These are phyloP conservation scores for Xerocomellus chrysenteron DNA, from an alignment of 768 basidiomycete species.

Conservation along the genomic window DNA sequence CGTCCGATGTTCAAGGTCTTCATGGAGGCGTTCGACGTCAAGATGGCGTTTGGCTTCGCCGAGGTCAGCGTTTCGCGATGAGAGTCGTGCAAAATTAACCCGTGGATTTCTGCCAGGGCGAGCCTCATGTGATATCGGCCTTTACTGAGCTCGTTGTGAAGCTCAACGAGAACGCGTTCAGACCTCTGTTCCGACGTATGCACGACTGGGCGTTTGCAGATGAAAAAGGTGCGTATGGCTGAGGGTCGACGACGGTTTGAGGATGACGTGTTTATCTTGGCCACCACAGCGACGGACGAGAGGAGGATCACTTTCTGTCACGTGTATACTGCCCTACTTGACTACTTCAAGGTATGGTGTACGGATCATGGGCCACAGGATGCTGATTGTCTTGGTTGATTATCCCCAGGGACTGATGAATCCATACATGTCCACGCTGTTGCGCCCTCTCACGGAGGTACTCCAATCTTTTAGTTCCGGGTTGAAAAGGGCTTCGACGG, in stretches of 20 bases:
- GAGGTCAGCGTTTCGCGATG: slow-evolving; percentile 25
- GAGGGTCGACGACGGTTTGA: neutral
- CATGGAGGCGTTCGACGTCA: slow-evolving; percentile 71
- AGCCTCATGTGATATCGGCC: slow-evolving; percentile 56
- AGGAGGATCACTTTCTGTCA: slow-evolving; percentile 74
- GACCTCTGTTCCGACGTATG: slow-evolving; percentile 84
- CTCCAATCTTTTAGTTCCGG: slow-evolving; percentile 50
- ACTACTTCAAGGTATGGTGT: slow-evolving; percentile 78
- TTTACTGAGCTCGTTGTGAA: slow-evolving; percentile 91
- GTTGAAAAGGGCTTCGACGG: slow-evolving; percentile 18
- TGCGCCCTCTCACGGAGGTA: slow-evolving; percentile 63
- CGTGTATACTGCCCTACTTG: slow-evolving; percentile 69
- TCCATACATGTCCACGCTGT: slow-evolving; percentile 81
- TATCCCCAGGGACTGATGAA: slow-evolving; percentile 71
- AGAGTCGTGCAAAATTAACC: neutral
- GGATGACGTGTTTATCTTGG: neutral
- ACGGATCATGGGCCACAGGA: no score
- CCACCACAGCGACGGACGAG: slow-evolving; percentile 30
- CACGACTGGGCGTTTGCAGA: slow-evolving; percentile 93
- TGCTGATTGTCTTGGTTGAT: neutral
- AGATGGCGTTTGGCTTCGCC: slow-evolving; percentile 26
- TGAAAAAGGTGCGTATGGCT: slow-evolving; percentile 41
- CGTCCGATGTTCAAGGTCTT: slow-evolving; percentile 75
- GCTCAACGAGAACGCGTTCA: slow-evolving; percentile 88
- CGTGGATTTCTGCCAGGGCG: slow-evolving; percentile 40